Percentiles rank a stretch among this genome's conserved stretches.
Conservation (phyloP, 768 basidiomycete genomes). For the Russula compacta region DNA sequence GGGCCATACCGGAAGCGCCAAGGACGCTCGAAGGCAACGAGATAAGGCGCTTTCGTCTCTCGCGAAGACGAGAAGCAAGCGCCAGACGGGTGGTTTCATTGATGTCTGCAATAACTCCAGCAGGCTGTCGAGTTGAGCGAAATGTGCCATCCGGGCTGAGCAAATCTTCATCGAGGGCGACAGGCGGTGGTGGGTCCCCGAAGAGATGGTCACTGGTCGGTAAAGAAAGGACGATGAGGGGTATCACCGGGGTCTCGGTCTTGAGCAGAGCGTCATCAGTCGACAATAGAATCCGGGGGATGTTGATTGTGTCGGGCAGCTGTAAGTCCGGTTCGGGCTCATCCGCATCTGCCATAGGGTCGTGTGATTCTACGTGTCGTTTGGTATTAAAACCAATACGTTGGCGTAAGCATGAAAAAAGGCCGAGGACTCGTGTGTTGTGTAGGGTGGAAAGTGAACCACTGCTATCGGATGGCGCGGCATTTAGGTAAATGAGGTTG, state of each 20-base stretch:
- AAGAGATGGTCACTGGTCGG: conserved; percentile 3
- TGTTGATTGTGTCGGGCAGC: background rate
- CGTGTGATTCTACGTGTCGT: background rate
- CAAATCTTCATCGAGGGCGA: background rate
- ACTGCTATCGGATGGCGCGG: background rate
- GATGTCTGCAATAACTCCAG: background rate
- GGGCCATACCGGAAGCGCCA: background rate
- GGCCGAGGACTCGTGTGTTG: background rate
- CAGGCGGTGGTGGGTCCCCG: background rate
- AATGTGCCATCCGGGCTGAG: conserved; percentile 13
- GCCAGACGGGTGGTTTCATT: background rate
- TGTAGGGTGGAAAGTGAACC: background rate
- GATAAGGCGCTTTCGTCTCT: background rate
- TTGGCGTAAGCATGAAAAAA: background rate
- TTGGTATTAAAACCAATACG: background rate
- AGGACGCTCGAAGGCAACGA: background rate
- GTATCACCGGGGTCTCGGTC: background rate
- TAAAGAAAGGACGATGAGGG: conserved; percentile 11
- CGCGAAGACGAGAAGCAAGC: conserved; percentile 5
- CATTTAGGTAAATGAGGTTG: background rate
- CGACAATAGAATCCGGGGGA: background rate
- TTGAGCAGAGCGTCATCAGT: background rate
- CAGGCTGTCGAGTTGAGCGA: background rate
- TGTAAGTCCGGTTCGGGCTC: background rate
- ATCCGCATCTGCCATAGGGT: background rate